A percentile compares a stretch with the other conserved stretches of the same genome.
Evolutionary conservation across 306 rosid species (phyloP).

Genomic region (Cucumis cinereus): DNA sequence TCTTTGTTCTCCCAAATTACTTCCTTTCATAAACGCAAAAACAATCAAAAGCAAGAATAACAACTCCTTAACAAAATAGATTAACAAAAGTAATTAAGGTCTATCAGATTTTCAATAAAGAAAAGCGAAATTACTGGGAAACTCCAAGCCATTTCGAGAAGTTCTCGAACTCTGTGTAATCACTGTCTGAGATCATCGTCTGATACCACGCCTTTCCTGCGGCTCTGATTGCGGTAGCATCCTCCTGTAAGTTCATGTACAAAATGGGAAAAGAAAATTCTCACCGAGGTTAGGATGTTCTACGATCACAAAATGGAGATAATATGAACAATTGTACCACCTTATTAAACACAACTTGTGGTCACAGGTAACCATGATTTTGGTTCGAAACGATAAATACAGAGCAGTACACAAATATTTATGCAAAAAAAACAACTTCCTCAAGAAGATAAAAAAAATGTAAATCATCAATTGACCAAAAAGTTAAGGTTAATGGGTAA

Average conservation of each 20-base stretch:
- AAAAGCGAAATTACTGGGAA: constrained; percentile 17
- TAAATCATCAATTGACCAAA: background rate
- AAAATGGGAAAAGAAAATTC: background rate
- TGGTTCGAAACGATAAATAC: background rate
- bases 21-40: background rate
- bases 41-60: background rate
- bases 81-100: constrained; percentile 3
- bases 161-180: constrained; percentile 28
- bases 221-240: constrained; percentile 16
- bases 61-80: background rate
- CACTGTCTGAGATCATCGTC: constrained; percentile 31
- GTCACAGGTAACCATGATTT: background rate
- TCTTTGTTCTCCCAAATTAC: background rate
- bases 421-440: background rate
- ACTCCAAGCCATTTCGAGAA: constrained; percentile 28
- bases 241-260: constrained; percentile 11
- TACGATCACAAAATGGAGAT: background rate
- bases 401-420: background rate
- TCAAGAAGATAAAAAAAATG: background rate
- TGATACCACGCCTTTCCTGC: constrained; percentile 32
- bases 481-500: background rate
- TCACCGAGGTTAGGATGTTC: background rate
- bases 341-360: background rate
- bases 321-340: background rate
- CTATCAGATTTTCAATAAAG: constrained; percentile 4